Conservation (phyloP, 2,329 filamentous ascomycete species). For the Dryadomyces quercivorus region DNA sequence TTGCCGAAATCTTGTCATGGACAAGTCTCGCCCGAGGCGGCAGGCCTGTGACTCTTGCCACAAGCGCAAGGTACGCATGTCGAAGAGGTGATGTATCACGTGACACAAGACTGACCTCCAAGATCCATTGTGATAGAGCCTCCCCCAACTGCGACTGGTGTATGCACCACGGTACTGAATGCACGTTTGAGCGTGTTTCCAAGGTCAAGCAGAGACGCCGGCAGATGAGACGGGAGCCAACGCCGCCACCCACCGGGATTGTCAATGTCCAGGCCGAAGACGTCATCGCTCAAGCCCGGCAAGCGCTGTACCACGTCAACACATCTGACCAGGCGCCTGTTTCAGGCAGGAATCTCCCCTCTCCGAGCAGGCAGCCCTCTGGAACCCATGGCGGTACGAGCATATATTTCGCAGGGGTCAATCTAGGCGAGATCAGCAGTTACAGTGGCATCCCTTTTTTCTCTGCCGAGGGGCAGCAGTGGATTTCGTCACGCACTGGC, state of each 20-base stretch:
- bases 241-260: too few relatives aligned
- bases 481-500: conserved; percentile 34
- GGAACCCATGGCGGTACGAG: conserved; percentile 20
- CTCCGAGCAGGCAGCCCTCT: not conserved
- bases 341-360: not conserved
- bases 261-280: not conserved
- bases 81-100: not conserved
- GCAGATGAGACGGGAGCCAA: not conserved
- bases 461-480: conserved; percentile 32
- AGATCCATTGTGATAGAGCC: conserved; percentile 1
- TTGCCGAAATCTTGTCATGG: too few relatives aligned
- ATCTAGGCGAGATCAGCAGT: conserved; percentile 32
- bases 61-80: not conserved
- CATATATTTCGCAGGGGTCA: conserved; percentile 33
- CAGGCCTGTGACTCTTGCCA: conserved; percentile 1
- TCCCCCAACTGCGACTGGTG: not conserved
- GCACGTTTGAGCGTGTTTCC: not conserved
- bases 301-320: not conserved
- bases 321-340: too few relatives aligned
- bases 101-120: not conserved
- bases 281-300: not conserved
- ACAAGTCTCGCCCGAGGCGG: not conserved
- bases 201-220: not conserved
- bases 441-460: conserved; percentile 36
- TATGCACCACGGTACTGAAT: not conserved